A percentile compares a stretch with the other conserved stretches of the same genome.
phyloP scores from a whole-genome alignment of 2,329 filamentous ascomycete species.

The Ascochyta clinopodiicola region DNA sequence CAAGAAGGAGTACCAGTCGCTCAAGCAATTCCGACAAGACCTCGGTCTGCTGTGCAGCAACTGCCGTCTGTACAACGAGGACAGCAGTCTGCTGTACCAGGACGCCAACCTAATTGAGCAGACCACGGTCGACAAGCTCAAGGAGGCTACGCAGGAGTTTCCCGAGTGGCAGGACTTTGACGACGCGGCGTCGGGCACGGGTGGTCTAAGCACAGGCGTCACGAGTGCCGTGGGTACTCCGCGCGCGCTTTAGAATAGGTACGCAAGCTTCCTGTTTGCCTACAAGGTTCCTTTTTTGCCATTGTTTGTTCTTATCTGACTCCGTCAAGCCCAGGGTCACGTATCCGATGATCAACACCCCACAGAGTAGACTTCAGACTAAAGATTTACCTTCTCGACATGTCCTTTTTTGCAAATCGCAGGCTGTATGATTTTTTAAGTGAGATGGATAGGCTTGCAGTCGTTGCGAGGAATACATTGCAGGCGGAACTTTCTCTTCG shows the following conservation, averaged over 20 bases:
- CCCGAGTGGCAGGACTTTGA: constrained; percentile 66
- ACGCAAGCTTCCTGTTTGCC: not conserved
- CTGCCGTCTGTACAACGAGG: constrained; percentile 95
- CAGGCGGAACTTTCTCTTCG: constrained; percentile 19
- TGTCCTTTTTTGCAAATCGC: constrained; percentile 12
- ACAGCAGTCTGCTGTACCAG: constrained; percentile 87
- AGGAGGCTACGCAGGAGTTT: constrained; percentile 60
- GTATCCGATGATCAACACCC: not conserved
- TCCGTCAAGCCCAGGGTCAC: not conserved
- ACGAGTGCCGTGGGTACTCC: constrained; percentile 44
- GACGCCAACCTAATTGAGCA: constrained; percentile 90
- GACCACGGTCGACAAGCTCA: constrained; percentile 60
- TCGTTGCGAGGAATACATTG: not conserved
- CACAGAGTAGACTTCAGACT: not conserved
- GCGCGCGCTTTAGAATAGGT: constrained; percentile 25
- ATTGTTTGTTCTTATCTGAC: not conserved
- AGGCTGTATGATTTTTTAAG: not conserved
- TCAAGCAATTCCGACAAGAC: constrained; percentile 82
- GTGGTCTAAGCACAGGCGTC: constrained; percentile 50
- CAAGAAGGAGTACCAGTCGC: constrained; percentile 85
- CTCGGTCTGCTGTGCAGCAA: constrained; percentile 86
- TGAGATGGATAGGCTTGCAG: no score
- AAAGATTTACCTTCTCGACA: constrained; percentile 23
- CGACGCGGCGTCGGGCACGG: constrained; percentile 56
- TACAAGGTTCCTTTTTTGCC: not conserved